Evolutionary conservation across 2,329 filamentous ascomycete species (phyloP).

Genomic region (Colletotrichum melonis): DNA sequence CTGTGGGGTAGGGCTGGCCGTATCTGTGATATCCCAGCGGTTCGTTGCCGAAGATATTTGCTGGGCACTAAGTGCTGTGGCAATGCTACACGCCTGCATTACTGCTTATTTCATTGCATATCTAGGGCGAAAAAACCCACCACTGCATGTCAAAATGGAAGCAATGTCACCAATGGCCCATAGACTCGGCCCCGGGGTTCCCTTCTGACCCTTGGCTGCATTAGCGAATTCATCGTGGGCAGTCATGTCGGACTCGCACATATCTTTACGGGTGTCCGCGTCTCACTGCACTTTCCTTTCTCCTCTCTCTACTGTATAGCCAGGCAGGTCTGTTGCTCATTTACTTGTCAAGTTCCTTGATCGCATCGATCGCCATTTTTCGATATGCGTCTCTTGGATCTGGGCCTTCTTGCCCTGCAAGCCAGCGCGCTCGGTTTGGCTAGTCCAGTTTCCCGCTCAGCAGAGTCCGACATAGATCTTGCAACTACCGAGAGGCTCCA

Average conservation of each 20-base stretch:
- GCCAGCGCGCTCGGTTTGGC: constrained; percentile 28
- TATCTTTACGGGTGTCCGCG: neutral
- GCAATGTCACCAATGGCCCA: neutral
- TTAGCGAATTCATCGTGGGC: neutral
- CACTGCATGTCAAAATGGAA: neutral
- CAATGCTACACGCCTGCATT: constrained; percentile 21
- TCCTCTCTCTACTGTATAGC: neutral
- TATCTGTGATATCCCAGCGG: neutral
- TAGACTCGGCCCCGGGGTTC: neutral
- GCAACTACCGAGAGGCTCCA: neutral
- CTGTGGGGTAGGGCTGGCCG: neutral
- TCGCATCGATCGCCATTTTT: no score
- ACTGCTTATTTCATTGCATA: neutral
- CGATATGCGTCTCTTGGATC: neutral
- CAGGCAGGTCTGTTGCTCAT: neutral
- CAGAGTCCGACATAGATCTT: neutral
- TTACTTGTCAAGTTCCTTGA: neutral
- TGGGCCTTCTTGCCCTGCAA: neutral
- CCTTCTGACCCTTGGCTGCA: neutral
- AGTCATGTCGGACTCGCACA: neutral
- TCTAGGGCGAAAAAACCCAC: neutral
- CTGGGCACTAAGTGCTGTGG: neutral
- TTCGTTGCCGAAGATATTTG: neutral
- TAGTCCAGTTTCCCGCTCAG: constrained; percentile 10
- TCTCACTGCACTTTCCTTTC: neutral